Evolutionary conservation across 1,284 basidiomycete species (phyloP), one percentile per base, ranked within the genome.

Genomic region (Psilocybe mexicana): DNA sequence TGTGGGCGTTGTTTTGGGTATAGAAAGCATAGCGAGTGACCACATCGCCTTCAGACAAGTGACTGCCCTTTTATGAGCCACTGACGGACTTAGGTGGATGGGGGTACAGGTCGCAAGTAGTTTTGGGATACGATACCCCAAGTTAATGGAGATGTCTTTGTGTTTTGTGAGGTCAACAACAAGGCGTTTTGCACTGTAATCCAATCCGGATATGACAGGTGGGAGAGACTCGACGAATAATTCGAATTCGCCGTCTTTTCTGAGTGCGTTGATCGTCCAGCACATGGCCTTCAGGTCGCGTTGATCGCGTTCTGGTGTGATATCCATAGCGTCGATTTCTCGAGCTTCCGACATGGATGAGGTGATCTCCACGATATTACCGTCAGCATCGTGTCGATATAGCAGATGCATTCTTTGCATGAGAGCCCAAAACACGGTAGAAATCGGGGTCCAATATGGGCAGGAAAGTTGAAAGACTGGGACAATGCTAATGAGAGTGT

Each of bases 381-480:
- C 64, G 40, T 62, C 62, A 7, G 58, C 59, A 18, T 70, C 68
- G n/a, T 52, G 58, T 12, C 63, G 65, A 36, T 67, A 63, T 11
- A 73, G 61, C 28, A 72, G 54, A 23, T 63, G 64, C 14, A 73
- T 30, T 28, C 59, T 55, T 23, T 64, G 65, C 40, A 71, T 57
- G 1, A 76, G 43, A n/a, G 57, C 60, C 75, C 75, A 77, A 54
- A 64, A 69, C 3, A 72, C 33, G 12, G 50, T 57, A 0, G 77
- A 75, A n/a, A 77, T 63, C 14, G 76, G 75, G 0, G 73, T 76
- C 46, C 68, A 67, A 52, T 74, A 76, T 1, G 75, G 75, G 55
- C 69, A 77, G 45, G 76, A 65, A 30, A 69, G 68, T 43, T 67
- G 60, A 36, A 72, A 67, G 7, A 74, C 58, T 2, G 75, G 75